Conservation (phyloP, 1,284 basidiomycete species). For the Retiboletus flavoniger region DNA sequence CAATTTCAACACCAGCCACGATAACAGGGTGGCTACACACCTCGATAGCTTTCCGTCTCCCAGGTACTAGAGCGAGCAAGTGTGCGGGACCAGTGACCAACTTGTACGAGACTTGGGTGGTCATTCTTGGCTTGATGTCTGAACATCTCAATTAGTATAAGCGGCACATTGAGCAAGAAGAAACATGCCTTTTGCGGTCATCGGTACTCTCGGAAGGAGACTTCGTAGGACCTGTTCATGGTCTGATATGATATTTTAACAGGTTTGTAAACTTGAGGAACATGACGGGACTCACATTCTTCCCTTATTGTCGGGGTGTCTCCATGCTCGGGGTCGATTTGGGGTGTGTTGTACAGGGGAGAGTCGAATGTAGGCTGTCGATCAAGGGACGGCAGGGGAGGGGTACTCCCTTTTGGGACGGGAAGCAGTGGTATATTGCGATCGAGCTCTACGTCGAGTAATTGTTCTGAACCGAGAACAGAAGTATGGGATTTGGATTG, state of each 20-base stretch:
- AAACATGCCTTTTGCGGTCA: conserved; percentile 56
- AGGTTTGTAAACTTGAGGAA: not conserved
- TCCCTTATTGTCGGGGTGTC: conserved; percentile 13
- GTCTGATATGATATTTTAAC: conserved; percentile 29
- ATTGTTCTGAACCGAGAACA: conserved; percentile 64
- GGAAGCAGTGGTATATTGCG: conserved; percentile 55
- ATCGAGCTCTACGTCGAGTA: conserved; percentile 71
- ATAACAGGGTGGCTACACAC: conserved; percentile 37
- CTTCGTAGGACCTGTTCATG: conserved; percentile 43
- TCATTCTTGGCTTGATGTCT: conserved; percentile 43
- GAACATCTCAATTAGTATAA: conserved; percentile 3
- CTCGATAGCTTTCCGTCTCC: conserved; percentile 70
- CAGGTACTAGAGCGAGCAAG: conserved; percentile 48
- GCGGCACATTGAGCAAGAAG: not conserved
- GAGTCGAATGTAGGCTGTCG: conserved; percentile 12
- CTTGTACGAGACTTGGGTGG: conserved; percentile 48
- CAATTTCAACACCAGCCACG: conserved; percentile 6
- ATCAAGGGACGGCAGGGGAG: conserved; percentile 31
- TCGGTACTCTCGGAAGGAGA: conserved; percentile 53
- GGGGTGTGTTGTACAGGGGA: not conserved
- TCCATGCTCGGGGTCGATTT: not conserved
- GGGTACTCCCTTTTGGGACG: conserved; percentile 24
- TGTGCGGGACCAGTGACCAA: conserved; percentile 47
- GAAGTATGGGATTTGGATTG: conserved; percentile 47
- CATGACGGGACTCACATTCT: conserved; percentile 20